Base-by-base conservation (phyloP, 2,329 filamentous ascomycete species). In the Hypoxylon sp. region DNA sequence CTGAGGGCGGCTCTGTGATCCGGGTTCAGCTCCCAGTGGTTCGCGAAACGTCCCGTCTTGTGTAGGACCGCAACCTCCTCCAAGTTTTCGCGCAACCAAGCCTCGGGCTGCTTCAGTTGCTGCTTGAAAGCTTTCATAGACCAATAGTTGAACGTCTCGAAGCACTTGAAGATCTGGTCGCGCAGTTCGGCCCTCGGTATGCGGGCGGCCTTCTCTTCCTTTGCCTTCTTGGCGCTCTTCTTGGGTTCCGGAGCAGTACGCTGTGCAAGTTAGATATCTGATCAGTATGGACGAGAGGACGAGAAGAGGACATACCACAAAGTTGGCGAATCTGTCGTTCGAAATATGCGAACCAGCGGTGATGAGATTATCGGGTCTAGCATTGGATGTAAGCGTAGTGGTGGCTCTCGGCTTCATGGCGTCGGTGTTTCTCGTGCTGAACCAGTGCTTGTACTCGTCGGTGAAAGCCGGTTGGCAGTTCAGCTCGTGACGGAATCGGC, bases 91-190 rank as follows among this genome's bases (percentile, higher is more conserved):
- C 94, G 92, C 60, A 99, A 84, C 74, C 93, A 98, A n/a, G 89
- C 88, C 73, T 98, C 95, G 1, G 95, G 95, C 76, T 99, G 95
- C 58, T 88, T 85, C 33, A 96, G 84, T 59, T 83, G 80, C 47
- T 86, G 82, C 63, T 92, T 91, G 66, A 99, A 84, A 4, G 89
- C 86, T 71, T 91, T 93, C 81, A 98, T 90, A n/a, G 90, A 88
- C 93, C 94, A 99, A 76, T 95, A 98, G 68, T 88, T 87, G 81
- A 90, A 96, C 69, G 89, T 81, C 54, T 88, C 85, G 85, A 97
- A 99, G 72, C 88, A 89, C 45, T 83, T 78, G 79, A 94, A 92
- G 60, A 99, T 87, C 63, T 86, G 83, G 77, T 97, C 93, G 76
- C 96, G 78, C 62, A 99, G 86, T 69, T 95, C 89, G 80, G 92